These are phyloP conservation scores for Strobilomyces dryophilus DNA, from an alignment of 768 basidiomycete species.

Conservation along the genomic window DNA sequence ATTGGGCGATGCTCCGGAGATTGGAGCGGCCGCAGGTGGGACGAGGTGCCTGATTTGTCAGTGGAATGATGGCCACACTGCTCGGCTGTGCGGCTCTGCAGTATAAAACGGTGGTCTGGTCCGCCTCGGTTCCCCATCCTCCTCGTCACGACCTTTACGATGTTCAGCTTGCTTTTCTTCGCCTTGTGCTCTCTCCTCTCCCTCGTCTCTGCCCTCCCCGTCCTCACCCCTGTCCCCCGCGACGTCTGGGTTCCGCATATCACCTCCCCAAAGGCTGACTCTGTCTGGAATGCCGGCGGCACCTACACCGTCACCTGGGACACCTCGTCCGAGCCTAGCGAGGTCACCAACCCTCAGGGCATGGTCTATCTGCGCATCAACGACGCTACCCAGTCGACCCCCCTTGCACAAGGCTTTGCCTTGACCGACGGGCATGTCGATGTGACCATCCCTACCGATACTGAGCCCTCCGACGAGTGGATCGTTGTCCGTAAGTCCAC, in stretches of 20 bases:
- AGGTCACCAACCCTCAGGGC: constrained; percentile 48
- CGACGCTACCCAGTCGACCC: constrained; percentile 25
- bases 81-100: constrained; percentile 1
- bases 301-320: constrained; percentile 46
- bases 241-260: constrained; percentile 49
- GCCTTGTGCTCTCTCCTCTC: constrained; percentile 20
- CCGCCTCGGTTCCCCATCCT: not conserved
- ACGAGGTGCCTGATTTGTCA: constrained; percentile 3
- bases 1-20: constrained; percentile 25
- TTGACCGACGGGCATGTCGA: constrained; percentile 33
- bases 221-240: constrained; percentile 20
- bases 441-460: constrained; percentile 38
- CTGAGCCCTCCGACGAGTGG: constrained; percentile 37
- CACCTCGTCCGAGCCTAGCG: constrained; percentile 34
- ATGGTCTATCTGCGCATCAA: constrained; percentile 39
- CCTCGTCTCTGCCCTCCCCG: constrained; percentile 30
- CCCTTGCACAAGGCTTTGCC: constrained; percentile 37
- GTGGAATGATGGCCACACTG: no score
- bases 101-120: constrained; percentile 11
- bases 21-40: not conserved
- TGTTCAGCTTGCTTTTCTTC: constrained; percentile 15
- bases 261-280: constrained; percentile 31
- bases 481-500: constrained; percentile 40
- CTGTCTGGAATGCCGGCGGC: constrained; percentile 40
- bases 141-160: constrained; percentile 19